Conservation (phyloP, 2,329 filamentous ascomycete species). For the Talaromyces sp. region DNA sequence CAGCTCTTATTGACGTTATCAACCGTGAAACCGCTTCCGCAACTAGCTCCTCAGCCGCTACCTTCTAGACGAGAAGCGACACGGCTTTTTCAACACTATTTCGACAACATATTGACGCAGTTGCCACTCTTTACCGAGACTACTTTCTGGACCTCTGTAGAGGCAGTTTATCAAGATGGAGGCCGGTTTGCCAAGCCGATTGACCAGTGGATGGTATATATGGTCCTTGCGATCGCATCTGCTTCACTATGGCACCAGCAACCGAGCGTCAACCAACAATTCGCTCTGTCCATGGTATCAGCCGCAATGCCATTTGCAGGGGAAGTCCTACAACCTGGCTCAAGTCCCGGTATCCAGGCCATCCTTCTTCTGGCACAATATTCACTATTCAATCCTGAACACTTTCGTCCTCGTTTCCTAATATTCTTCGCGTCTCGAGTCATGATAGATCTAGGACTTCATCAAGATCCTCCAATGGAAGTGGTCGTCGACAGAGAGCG, state of each 20-base stretch:
- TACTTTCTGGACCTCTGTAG: conserved; percentile 70
- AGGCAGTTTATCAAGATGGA: conserved; percentile 74
- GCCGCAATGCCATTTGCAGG: conserved; percentile 75
- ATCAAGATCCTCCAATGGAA: conserved; percentile 80
- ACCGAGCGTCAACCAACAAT: conserved; percentile 61
- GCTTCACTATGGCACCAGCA: conserved; percentile 66
- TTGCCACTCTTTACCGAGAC: conserved; percentile 82
- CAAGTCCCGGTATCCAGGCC: conserved; percentile 80
- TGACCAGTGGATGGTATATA: conserved; percentile 82
- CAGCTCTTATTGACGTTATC: conserved; percentile 59
- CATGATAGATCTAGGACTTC: conserved; percentile 83
- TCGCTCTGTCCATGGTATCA: conserved; percentile 59
- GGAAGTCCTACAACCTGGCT: conserved; percentile 78
- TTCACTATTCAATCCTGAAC: conserved; percentile 80
- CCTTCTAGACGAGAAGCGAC: conserved; percentile 68
- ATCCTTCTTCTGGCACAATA: conserved; percentile 84
- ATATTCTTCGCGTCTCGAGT: conserved; percentile 87
- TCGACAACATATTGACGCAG: conserved; percentile 74
- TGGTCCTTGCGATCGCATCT: conserved; percentile 83
- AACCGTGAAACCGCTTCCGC: conserved; percentile 68
- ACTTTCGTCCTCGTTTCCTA: conserved; percentile 92
- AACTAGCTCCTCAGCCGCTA: conserved; percentile 58
- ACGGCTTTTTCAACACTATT: conserved; percentile 74
- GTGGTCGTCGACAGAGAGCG: conserved; percentile 64
- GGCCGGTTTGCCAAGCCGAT: conserved; percentile 59